Percentiles rank a stretch among this genome's conserved stretches.
phyloP scores from a whole-genome alignment of 148 eudicot genomes.

The Heliamphora exappendiculata region DNA sequence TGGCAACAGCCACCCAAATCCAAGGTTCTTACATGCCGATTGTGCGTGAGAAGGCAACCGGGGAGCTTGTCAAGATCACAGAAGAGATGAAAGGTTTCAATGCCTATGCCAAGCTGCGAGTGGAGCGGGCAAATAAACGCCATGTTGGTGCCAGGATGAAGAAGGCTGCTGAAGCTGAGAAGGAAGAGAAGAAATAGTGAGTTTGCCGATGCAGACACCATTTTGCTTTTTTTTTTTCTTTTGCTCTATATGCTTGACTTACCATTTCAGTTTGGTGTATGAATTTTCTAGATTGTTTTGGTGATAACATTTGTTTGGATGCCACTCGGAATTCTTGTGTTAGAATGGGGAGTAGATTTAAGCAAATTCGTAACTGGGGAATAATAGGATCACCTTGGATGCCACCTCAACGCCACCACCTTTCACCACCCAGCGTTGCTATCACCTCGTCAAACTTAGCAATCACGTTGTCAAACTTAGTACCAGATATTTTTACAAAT shows the following conservation, averaged over 20 bases:
- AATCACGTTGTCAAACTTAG: too few species aligned
- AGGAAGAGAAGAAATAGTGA: conserved; percentile 44
- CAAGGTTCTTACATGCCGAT: conserved; percentile 40
- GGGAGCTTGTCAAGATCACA: conserved; percentile 43
- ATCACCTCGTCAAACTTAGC: too few species aligned
- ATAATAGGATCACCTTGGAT: too few species aligned
- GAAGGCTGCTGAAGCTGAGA: conserved; percentile 58
- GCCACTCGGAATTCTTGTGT: not conserved
- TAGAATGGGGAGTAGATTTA: too few species aligned
- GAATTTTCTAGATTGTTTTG: not conserved
- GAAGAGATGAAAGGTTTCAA: conserved; percentile 47
- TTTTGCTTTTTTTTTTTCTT: not conserved
- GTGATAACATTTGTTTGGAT: not conserved
- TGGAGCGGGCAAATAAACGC: conserved; percentile 35
- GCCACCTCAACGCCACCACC: too few species aligned
- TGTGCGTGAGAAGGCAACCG: conserved; percentile 36
- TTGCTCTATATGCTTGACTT: not conserved
- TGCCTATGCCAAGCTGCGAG: conserved; percentile 43
- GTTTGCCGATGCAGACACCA: not conserved
- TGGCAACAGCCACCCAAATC: conserved; percentile 64
- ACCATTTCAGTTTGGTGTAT: conserved; percentile 5
- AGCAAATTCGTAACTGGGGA: too few species aligned
- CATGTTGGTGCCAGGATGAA: conserved; percentile 43
- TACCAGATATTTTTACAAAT: too few species aligned
- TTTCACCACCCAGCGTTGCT: too few species aligned